phyloP scores from a whole-genome alignment of 2,329 filamentous ascomycete species.

The Colletotrichum sp. region DNA sequence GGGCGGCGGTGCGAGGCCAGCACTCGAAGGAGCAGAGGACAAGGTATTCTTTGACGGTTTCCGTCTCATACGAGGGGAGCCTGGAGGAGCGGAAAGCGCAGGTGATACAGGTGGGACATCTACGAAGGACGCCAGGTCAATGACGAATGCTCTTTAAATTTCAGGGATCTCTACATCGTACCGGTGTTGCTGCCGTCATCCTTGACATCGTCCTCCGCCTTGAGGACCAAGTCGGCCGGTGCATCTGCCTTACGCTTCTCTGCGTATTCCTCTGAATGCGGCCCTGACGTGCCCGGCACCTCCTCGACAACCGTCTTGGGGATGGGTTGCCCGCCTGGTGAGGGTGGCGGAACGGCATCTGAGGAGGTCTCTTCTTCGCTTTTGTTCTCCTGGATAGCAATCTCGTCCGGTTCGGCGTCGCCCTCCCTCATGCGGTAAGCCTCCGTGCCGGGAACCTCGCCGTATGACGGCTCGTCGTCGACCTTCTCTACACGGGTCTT shows the following conservation, averaged over 20 bases:
- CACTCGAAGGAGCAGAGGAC: slow-evolving; percentile 4
- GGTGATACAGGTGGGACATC: slow-evolving; percentile 35
- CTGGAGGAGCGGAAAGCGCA: slow-evolving; percentile 29
- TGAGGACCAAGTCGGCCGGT: slow-evolving; percentile 56
- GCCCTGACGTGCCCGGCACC: slow-evolving; percentile 47
- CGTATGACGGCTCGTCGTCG: slow-evolving; percentile 61
- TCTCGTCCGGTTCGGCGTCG: slow-evolving; percentile 66
- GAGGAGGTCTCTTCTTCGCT: slow-evolving; percentile 26
- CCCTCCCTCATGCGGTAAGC: slow-evolving; percentile 60
- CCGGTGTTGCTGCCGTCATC: slow-evolving; percentile 34
- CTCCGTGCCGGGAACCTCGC: slow-evolving; percentile 66
- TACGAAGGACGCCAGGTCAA: slow-evolving; percentile 34
- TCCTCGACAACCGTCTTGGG: slow-evolving; percentile 61
- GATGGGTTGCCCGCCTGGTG: slow-evolving; percentile 43
- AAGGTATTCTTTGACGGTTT: slow-evolving; percentile 32
- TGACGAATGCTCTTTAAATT: slow-evolving; percentile 22
- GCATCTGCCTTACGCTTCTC: slow-evolving; percentile 56
- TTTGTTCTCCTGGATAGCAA: slow-evolving; percentile 45
- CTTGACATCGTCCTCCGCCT: slow-evolving; percentile 44
- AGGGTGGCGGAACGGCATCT: slow-evolving; percentile 21
- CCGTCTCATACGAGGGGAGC: slow-evolving; percentile 33
- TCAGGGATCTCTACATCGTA: slow-evolving; percentile 30
- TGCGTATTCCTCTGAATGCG: slow-evolving; percentile 48
- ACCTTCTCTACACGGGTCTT: slow-evolving; percentile 64
- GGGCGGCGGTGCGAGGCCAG: slow-evolving; percentile 12